Evolutionary conservation across 208 protist genomes (phyloP), one percentile per base, ranked within the genome.

Genomic region (Leptomonas seymouri): DNA sequence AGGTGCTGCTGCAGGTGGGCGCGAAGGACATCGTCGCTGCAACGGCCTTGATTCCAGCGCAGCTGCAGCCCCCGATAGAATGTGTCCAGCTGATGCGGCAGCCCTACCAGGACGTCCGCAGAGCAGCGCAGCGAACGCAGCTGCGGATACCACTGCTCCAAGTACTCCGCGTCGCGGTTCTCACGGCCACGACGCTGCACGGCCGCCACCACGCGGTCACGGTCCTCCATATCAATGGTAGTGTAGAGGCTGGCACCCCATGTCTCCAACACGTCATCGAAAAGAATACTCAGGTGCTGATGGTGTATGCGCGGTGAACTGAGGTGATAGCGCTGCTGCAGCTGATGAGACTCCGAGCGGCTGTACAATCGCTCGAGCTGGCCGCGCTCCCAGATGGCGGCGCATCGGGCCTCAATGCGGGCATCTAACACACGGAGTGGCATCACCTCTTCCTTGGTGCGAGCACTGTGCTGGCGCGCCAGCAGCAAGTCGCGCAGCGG

Each of bases 201-300:
- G 4, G 74, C 76, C 1, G 75, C 81, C 25, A 76, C 73, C 1
- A 74, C 41, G 34, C 57, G 41, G 27, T 87, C 80, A 5, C 77
- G 46, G 63, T 75, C 54, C n/a, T 71, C 54, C 42, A 44, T 42
- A 14, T 39, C 39, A 6, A 44, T 49, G 3, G 8, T 56, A 9
- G 55, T 59, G 49, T 69, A 34, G 31, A 78, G 59, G 45, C 61
- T 90, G 12, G 51, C 30, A 56, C 51, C 74, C 79, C 70, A 90
- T 49, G 78, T 73, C 50, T 69, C 71, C 34, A 82, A 72, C 63
- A 87, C 66, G 50, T 89, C 78, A 54, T 91, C 74, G 18, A 80
- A 68, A 0, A 93, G 36, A 18, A 21, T 46, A 54, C 76, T 79
- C 14, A 90, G 69, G n/a, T 56, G 60, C 56, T 82, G 78, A 42